Percentiles rank a stretch among this genome's conserved stretches.
These are phyloP conservation scores for Pichia terricola DNA, from an alignment of 1,139 yeast genomes.

Conservation along the genomic window DNA sequence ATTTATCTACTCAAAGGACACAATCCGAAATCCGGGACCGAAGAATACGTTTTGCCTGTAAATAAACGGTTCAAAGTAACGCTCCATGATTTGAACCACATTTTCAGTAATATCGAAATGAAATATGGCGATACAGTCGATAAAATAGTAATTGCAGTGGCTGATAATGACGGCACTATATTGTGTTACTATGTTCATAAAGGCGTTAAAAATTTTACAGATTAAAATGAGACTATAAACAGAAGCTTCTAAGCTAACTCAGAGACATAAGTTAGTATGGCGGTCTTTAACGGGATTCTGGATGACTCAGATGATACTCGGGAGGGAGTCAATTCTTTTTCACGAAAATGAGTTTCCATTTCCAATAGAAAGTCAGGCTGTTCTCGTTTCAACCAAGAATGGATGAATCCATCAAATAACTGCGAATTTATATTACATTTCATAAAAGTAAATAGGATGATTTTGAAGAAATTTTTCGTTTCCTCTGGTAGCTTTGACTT, in stretches of 20 bases:
- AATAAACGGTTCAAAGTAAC: constrained; percentile 25
- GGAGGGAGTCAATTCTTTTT: too few relatives aligned
- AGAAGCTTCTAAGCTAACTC: too few relatives aligned
- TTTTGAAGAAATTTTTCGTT: constrained; percentile 25
- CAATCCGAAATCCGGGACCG: constrained; percentile 6
- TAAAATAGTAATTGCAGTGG: constrained; percentile 45
- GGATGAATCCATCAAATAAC: constrained; percentile 37
- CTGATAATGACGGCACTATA: constrained; percentile 56
- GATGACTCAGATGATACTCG: too few relatives aligned
- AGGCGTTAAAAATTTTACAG: constrained; percentile 38
- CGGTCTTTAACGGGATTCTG: too few relatives aligned
- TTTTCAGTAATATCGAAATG: constrained; percentile 19
- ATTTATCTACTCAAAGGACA: constrained; percentile 9
- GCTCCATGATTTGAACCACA: constrained; percentile 16
- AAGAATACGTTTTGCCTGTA: constrained; percentile 18
- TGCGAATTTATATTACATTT: constrained; percentile 23
- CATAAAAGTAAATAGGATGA: constrained; percentile 35
- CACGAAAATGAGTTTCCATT: too few relatives aligned
- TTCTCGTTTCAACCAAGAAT: constrained; percentile 27
- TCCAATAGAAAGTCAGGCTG: constrained; percentile 19
- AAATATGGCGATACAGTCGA: constrained; percentile 19
- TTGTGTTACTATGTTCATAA: constrained; percentile 57
- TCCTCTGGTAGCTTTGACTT: constrained; percentile 4
- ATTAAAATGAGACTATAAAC: too few relatives aligned
- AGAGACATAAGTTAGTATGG: too few relatives aligned